Conservation (phyloP, 345 rosid genomes). For the Trapa incisa region DNA sequence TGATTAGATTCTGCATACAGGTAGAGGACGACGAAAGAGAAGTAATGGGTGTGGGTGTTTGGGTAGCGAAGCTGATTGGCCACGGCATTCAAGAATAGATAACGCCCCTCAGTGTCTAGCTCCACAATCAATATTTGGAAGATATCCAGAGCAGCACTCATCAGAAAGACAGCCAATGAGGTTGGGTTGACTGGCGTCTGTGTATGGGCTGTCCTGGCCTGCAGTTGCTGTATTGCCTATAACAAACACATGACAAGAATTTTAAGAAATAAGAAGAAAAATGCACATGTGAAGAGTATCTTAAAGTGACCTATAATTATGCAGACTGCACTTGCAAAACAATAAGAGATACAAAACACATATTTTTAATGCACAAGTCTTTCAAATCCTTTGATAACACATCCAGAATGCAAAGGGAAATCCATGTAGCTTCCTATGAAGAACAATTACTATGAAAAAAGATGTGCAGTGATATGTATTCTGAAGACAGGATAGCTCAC, state of each 20-base stretch:
- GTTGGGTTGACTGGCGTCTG: conserved; percentile 40
- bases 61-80: conserved; percentile 98
- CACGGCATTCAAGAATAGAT: conserved; percentile 80
- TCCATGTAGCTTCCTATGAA: background rate
- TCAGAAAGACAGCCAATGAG: conserved; percentile 30
- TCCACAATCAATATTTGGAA: conserved; percentile 64
- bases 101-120: conserved; percentile 91
- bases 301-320: background rate
- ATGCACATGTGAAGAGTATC: background rate
- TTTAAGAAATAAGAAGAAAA: background rate
- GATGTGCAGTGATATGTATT: background rate
- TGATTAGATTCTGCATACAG: conserved; percentile 73
- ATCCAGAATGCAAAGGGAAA: background rate
- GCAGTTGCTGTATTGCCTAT: conserved; percentile 74
- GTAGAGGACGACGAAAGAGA: conserved; percentile 79
- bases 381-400: background rate
- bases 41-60: conserved; percentile 94
- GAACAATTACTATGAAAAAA: background rate
- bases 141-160: conserved; percentile 79
- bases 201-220: conserved; percentile 14
- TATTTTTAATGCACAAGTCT: background rate
- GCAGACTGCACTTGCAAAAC: background rate
- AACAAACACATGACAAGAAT: conserved; percentile 2
- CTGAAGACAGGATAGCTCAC: conserved; percentile 16
- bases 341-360: background rate